phyloP scores from a whole-genome alignment of 352 stramenopile genomes.

The Saprolegnia diclina region DNA sequence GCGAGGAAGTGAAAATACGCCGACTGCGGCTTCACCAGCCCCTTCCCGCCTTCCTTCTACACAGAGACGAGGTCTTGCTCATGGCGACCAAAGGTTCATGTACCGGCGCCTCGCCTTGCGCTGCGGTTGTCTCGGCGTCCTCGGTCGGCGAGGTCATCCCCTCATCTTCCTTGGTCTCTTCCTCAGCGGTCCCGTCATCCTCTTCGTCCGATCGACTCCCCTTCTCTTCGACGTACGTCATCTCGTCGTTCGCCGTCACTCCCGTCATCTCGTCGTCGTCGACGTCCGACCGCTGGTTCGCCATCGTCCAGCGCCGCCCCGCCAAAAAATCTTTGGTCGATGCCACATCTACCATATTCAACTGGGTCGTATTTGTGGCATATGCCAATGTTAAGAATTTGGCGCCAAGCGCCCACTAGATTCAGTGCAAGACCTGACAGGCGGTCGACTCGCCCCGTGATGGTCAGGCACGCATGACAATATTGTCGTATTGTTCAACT shows the following conservation, averaged over 20 bases:
- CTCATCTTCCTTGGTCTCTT: no score
- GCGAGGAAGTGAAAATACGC: slow-evolving; percentile 26
- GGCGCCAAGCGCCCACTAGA: no score
- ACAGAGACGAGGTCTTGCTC: not conserved
- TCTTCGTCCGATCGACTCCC: not conserved
- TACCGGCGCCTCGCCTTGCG: not conserved
- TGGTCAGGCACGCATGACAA: no score
- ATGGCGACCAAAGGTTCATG: not conserved
- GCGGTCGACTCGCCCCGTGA: no score
- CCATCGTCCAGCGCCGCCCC: not conserved
- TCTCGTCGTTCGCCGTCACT: not conserved
- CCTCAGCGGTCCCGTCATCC: not conserved
- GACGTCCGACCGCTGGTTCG: not conserved
- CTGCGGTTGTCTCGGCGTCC: not conserved
- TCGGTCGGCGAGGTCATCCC: not conserved
- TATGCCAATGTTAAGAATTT: no score
- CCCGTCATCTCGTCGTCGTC: not conserved
- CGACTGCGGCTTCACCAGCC: slow-evolving; percentile 16
- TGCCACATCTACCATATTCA: not conserved
- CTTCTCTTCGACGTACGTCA: not conserved
- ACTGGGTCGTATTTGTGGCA: not conserved
- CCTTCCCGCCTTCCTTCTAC: not conserved
- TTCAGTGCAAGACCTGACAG: no score
- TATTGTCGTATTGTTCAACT: no score
- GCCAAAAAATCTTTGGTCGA: not conserved